Percentiles rank a stretch among this genome's conserved stretches.
Conservation (phyloP, 163 green algal genomes). For the Trebouxiophyceae sp. region DNA sequence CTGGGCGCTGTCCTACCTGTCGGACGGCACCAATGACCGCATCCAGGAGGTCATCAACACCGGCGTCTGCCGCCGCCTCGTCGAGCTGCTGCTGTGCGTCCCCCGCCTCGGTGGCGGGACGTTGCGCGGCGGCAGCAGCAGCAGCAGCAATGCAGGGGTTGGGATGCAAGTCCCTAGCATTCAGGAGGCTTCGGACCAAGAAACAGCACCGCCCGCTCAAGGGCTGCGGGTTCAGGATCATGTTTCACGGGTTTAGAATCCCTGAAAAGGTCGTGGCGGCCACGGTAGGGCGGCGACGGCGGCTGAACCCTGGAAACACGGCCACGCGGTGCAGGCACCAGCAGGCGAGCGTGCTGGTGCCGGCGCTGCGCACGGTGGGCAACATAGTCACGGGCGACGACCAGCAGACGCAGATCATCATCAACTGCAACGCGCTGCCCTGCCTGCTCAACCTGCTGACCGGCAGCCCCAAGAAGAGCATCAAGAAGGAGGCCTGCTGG, state of each 20-base stretch:
- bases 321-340: too few relatives aligned
- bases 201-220: too few relatives aligned
- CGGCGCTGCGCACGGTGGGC: slow-evolving; percentile 93
- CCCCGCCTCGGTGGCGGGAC: not conserved
- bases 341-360: slow-evolving; percentile 86
- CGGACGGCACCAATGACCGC: slow-evolving; percentile 95
- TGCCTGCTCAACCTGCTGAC: slow-evolving; percentile 90
- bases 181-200: too few relatives aligned
- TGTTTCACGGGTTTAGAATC: too few relatives aligned
- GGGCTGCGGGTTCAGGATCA: too few relatives aligned
- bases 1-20: slow-evolving; percentile 98
- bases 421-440: slow-evolving; percentile 90
- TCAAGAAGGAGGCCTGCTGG: slow-evolving; percentile 99
- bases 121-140: too few relatives aligned
- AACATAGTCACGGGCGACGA: slow-evolving; percentile 99
- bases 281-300: too few relatives aligned
- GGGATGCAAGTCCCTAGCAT: too few relatives aligned
- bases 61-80: slow-evolving; percentile 83
- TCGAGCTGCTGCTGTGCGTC: slow-evolving; percentile 87
- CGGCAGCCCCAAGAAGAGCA: slow-evolving; percentile 95
- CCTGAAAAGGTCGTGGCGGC: too few relatives aligned
- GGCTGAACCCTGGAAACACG: too few relatives aligned
- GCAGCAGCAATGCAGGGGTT: too few relatives aligned
- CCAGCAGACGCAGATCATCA: slow-evolving; percentile 94
- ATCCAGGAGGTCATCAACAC: slow-evolving; percentile 94